Evolutionary conservation across 345 rosid species (phyloP).

Genomic region (Eucalyptus marginata): DNA sequence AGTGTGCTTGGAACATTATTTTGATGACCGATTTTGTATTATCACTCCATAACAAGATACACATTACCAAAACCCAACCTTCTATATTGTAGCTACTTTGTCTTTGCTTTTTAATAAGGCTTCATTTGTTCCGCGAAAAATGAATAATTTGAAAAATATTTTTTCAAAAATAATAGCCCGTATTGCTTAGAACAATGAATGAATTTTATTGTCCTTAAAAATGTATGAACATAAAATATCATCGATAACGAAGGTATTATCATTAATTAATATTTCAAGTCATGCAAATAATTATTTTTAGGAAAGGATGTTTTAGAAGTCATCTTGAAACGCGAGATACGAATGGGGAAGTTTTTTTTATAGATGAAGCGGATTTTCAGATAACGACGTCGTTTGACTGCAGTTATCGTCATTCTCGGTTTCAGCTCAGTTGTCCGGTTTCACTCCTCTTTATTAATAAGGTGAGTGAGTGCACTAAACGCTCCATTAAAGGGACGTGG

Average conservation of each 20-base stretch:
- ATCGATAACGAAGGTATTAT: background rate
- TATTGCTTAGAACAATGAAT: background rate
- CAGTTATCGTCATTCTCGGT: background rate
- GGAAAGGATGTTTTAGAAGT: background rate
- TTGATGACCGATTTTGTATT: background rate
- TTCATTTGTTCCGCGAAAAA: rapidly evolving
- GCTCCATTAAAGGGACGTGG: background rate
- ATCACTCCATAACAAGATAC: background rate
- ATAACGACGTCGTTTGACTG: background rate
- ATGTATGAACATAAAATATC: background rate
- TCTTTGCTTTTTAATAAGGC: background rate
- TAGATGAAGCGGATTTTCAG: background rate
- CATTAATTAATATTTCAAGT: background rate
- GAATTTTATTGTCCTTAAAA: rapidly evolving
- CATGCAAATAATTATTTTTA: background rate
- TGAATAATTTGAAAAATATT: background rate
- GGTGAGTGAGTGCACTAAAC: background rate
- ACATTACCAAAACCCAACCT: background rate
- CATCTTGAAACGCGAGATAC: too few relatives aligned
- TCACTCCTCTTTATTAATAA: background rate
- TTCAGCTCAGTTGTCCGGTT: background rate
- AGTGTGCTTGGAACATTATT: background rate
- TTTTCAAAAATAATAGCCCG: rapidly evolving
- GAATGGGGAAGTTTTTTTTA: background rate
- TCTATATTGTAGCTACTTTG: background rate